Conservation (phyloP, 2,329 filamentous ascomycete genomes). For the Sphaerulina musiva region DNA sequence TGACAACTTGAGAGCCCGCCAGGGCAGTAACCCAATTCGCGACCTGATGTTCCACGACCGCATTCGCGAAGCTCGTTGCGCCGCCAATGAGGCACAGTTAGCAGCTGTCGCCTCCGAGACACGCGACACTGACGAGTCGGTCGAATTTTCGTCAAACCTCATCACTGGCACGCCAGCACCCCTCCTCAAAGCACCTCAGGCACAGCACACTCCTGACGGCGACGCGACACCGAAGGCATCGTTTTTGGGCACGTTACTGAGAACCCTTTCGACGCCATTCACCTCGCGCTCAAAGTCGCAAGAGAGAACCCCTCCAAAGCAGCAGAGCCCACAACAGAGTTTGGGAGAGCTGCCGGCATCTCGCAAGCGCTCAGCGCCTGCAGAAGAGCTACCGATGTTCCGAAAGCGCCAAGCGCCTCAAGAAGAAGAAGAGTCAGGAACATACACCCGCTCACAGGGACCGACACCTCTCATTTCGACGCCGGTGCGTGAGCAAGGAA, state of each 20-base stretch:
- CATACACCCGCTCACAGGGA: conserved; percentile 2
- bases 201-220: not conserved
- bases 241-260: conserved; percentile 16
- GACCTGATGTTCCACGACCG: conserved; percentile 3
- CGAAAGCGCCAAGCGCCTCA: conserved; percentile 23
- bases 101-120: conserved; percentile 1
- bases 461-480: not conserved
- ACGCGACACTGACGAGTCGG: conserved; percentile 3
- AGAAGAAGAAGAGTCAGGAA: conserved; percentile 11
- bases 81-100: not conserved
- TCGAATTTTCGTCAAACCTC: conserved; percentile 9
- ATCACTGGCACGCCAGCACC: conserved; percentile 12
- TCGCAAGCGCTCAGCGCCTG: conserved; percentile 24
- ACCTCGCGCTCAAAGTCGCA: conserved; percentile 6
- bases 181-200: not conserved
- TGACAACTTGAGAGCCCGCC: conserved; percentile 4
- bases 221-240: conserved; percentile 6
- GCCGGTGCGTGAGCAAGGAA: not conserved
- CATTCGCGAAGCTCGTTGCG: conserved; percentile 2
- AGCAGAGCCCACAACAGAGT: conserved; percentile 6
- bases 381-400: conserved; percentile 15
- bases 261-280: conserved; percentile 15
- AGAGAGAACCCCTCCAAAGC: conserved; percentile 3
- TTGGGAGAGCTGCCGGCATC: conserved; percentile 19
- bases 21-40: conserved; percentile 1